Percentiles rank a stretch among this genome's conserved stretches.
phyloP scores from a whole-genome alignment of 1,284 basidiomycete species.

The Somion occarium region DNA sequence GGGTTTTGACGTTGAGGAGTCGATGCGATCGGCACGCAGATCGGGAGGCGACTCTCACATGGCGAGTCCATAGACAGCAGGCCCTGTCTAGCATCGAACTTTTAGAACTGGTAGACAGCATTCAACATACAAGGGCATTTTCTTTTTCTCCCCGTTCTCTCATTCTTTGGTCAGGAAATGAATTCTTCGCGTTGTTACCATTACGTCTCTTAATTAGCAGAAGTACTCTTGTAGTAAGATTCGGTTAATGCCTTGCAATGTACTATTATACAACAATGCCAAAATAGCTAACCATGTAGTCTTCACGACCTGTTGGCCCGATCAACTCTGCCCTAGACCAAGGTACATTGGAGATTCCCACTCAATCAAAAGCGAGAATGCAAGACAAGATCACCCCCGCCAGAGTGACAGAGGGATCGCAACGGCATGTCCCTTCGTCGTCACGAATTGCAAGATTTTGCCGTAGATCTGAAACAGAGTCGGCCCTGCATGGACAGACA shows the following conservation, averaged over 20 bases:
- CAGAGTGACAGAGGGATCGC: no score
- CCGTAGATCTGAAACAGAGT: no score
- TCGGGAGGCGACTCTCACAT: neutral
- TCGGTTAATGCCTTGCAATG: neutral
- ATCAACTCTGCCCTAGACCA: no score
- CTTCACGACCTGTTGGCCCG: no score
- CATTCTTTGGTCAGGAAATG: neutral
- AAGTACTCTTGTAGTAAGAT: neutral
- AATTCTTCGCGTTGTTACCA: neutral
- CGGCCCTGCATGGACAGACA: no score
- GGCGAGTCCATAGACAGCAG: neutral
- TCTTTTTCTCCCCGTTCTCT: neutral
- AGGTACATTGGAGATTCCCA: no score
- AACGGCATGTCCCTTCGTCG: no score
- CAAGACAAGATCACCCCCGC: no score
- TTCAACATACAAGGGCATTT: neutral
- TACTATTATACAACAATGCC: neutral
- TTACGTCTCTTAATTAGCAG: neutral
- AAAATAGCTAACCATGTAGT: neutral
- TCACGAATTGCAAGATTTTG: no score
- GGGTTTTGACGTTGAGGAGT: conserved; percentile 5
- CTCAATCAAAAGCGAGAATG: no score
- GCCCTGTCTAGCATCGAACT: neutral
- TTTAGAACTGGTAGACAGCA: neutral
- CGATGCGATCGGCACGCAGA: neutral